Conservation (phyloP, 306 rosid species). For the Quercus dentata region DNA sequence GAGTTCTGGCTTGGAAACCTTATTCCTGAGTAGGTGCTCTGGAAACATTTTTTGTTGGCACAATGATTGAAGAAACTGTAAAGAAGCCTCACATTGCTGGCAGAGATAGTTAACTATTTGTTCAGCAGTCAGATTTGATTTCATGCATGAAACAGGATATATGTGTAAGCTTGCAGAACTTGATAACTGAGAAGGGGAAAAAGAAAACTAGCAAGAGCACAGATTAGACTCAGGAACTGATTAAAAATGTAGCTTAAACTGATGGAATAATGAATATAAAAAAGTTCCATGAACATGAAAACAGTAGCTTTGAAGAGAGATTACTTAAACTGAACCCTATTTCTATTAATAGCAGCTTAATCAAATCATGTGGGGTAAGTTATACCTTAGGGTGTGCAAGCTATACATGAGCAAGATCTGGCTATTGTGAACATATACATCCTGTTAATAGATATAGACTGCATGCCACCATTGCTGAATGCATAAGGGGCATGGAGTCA, state of each 20-base stretch:
- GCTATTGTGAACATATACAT: slow-evolving; percentile 56
- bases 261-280: neutral
- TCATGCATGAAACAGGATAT: slow-evolving; percentile 8
- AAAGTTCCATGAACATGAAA: slow-evolving; percentile 6
- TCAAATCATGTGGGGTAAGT: neutral
- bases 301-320: neutral
- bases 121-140: slow-evolving; percentile 28
- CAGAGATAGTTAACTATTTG: slow-evolving; percentile 39
- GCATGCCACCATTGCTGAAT: slow-evolving; percentile 54
- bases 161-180: neutral
- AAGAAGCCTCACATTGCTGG: slow-evolving; percentile 56
- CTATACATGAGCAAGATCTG: slow-evolving; percentile 50
- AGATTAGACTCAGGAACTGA: neutral
- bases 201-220: neutral
- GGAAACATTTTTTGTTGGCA: slow-evolving; percentile 55
- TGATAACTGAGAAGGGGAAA: neutral
- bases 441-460: slow-evolving; percentile 44
- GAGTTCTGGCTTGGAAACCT: slow-evolving; percentile 33
- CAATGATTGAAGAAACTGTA: slow-evolving; percentile 53
- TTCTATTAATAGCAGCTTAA: neutral
- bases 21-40: slow-evolving; percentile 51
- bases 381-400: slow-evolving; percentile 58
- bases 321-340: neutral
- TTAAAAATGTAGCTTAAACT: neutral
- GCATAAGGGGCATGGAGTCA: slow-evolving; percentile 29